Base-by-base conservation (phyloP, 345 rosid species). In the Stellera chamaejasme region DNA sequence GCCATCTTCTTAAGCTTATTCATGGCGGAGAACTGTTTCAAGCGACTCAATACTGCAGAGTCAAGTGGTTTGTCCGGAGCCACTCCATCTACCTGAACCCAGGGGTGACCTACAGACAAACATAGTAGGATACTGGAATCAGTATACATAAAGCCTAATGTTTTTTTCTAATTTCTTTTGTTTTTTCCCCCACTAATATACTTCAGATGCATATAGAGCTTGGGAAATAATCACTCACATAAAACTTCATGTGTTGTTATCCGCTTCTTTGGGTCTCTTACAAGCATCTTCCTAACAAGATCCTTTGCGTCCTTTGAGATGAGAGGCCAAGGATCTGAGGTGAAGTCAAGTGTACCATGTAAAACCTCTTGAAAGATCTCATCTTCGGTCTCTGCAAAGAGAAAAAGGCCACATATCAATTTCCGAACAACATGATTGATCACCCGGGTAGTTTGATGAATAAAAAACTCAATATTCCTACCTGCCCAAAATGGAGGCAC, bases 1-100 rank as follows among this genome's bases (percentile, higher is more conserved):
- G 95, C 90, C 95, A 87, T 83, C 77, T 86, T 85, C 75, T 85
- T 85, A 52, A 85, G 87, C 59, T 82, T 85, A 77, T 85, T 85
- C 95, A 83, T 86, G 28, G 88, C 95, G 53, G 86, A 83, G 67
- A 87, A 87, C 61, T 79, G 86, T 58, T 75, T 87, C 60, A 87
- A 36, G 43, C 95, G 95, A 19, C 82, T 59, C 50, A 87, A 66
- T 46, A 87, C 88, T 25, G 90, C 90, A 28, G 83, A 87, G 69
- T 83, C 90, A 70, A 83, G 75, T 57, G 95, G 90, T 43, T 76
- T 87, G 62, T 87, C 95, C 13, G 95, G 95, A 48, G 90, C 95
- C 63, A 83, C 69, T 54, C 55, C 78, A 73, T 81, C 95, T 69
- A 83, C 95, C 67, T 83, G 77, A 51, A 87, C 79, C 95, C 95